phyloP scores from a whole-genome alignment of 192 early-diverging fungal genomes.

The Podila clonocystis region DNA sequence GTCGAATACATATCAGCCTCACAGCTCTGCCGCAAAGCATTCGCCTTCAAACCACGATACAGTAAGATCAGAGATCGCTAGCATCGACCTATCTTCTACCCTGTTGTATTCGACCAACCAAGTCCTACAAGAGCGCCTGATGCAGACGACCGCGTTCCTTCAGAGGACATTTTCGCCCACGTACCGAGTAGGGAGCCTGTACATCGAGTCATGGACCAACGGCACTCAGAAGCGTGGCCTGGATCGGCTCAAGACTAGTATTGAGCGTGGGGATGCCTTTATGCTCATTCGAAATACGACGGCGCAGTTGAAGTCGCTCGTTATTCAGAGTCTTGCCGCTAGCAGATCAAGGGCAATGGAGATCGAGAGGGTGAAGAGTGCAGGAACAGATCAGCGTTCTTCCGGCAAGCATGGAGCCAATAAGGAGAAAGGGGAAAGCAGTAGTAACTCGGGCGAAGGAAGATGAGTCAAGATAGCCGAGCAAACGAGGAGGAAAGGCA shows the following conservation, averaged over 20 bases:
- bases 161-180: constrained; percentile 44
- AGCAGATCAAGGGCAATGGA: constrained; percentile 6
- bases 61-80: not conserved
- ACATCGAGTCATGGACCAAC: constrained; percentile 45
- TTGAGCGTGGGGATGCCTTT: constrained; percentile 33
- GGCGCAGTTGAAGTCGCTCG: constrained; percentile 9
- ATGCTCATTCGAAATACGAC: constrained; percentile 22
- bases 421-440: no score
- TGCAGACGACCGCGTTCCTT: constrained; percentile 35
- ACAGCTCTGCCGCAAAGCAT: not conserved
- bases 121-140: constrained; percentile 24
- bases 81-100: constrained; percentile 5
- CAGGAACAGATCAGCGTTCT: not conserved
- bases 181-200: constrained; percentile 30
- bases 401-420: not conserved
- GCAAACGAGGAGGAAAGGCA: no score
- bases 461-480: no score
- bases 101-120: constrained; percentile 27
- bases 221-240: constrained; percentile 42
- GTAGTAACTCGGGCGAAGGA: no score
- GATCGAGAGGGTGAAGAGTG: constrained; percentile 8
- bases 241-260: constrained; percentile 25
- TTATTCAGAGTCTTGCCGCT: constrained; percentile 11
- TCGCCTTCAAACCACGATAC: not conserved
- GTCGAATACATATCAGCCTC: not conserved